These are phyloP conservation scores for Ophiobolus disseminans DNA, from an alignment of 2,329 filamentous ascomycete genomes.

Conservation along the genomic window DNA sequence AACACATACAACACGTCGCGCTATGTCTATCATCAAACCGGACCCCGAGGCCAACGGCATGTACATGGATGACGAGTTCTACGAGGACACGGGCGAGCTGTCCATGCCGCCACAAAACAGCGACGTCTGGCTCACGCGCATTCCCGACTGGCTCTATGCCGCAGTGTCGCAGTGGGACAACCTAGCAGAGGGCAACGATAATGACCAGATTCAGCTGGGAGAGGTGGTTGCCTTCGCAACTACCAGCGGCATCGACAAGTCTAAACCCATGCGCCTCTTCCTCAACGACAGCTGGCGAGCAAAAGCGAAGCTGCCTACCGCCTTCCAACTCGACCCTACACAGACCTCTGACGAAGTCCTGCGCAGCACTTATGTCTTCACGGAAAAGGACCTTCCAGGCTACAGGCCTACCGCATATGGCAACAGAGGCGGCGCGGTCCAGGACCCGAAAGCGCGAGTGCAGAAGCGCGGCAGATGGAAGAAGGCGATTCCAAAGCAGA, in stretches of 20 bases:
- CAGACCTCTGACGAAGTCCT: conserved; percentile 63
- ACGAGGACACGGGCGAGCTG: conserved; percentile 55
- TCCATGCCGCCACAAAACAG: conserved; percentile 36
- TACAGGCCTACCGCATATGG: conserved; percentile 58
- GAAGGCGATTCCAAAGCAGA: conserved; percentile 51
- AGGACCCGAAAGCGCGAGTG: conserved; percentile 42
- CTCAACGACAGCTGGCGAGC: conserved; percentile 68
- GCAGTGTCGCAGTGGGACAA: conserved; percentile 47
- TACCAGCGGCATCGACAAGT: conserved; percentile 36
- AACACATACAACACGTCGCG: no score
- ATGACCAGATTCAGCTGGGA: conserved; percentile 50
- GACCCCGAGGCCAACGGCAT: conserved; percentile 46
- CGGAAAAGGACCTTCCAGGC: conserved; percentile 88
- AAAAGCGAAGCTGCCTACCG: conserved; percentile 80
- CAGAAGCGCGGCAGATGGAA: conserved; percentile 45
- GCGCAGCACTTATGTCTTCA: conserved; percentile 89
- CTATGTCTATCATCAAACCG: conserved; percentile 50
- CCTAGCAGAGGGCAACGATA: conserved; percentile 44
- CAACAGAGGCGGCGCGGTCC: conserved; percentile 30
- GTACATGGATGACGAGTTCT: conserved; percentile 52
- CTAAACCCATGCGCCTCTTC: conserved; percentile 68
- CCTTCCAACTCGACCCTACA: conserved; percentile 78
- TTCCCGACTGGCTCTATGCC: conserved; percentile 50
- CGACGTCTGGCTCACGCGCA: conserved; percentile 48
- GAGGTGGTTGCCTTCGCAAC: conserved; percentile 40